These are phyloP conservation scores for Lophiostoma macrostomum DNA, from an alignment of 495 filamentous ascomycete species.

Conservation along the genomic window DNA sequence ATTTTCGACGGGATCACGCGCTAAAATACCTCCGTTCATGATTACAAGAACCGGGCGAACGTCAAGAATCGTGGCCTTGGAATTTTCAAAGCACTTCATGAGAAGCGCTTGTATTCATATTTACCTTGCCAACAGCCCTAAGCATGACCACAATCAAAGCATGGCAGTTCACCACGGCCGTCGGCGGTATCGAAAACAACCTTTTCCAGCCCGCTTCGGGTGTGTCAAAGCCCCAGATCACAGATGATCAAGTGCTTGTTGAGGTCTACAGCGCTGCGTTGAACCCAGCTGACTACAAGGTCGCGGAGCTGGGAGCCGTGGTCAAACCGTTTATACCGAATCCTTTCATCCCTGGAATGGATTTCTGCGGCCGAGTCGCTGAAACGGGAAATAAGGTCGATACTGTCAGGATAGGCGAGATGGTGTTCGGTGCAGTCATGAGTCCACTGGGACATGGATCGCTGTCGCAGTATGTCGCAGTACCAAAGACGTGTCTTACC, in stretches of 20 bases:
- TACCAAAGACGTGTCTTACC: slow-evolving; percentile 12
- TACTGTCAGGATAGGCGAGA: slow-evolving; percentile 28
- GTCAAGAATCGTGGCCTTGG: no score
- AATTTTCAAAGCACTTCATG: no score
- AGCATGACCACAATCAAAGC: slow-evolving; percentile 37
- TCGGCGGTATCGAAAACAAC: slow-evolving; percentile 36
- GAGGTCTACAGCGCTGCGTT: slow-evolving; percentile 35
- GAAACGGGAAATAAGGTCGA: slow-evolving; percentile 17
- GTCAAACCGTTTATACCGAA: slow-evolving; percentile 20
- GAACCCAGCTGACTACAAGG: slow-evolving; percentile 40
- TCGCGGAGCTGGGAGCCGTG: slow-evolving; percentile 31
- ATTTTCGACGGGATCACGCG: no score
- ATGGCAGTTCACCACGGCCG: slow-evolving; percentile 25
- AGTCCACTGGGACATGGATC: slow-evolving; percentile 23
- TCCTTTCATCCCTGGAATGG: slow-evolving; percentile 33
- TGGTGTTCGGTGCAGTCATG: slow-evolving; percentile 35
- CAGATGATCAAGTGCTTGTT: slow-evolving; percentile 27
- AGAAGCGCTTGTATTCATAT: no score
- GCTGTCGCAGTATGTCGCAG: slow-evolving; percentile 33
- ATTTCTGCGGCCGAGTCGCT: slow-evolving; percentile 37
- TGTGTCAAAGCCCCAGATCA: slow-evolving; percentile 16
- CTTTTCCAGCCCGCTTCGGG: slow-evolving; percentile 27
- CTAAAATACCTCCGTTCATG: no score
- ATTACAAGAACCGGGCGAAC: no score
- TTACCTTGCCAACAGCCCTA: no score